phyloP scores from a whole-genome alignment of 108 stramenopile species.

The Nitzschia palea region DNA sequence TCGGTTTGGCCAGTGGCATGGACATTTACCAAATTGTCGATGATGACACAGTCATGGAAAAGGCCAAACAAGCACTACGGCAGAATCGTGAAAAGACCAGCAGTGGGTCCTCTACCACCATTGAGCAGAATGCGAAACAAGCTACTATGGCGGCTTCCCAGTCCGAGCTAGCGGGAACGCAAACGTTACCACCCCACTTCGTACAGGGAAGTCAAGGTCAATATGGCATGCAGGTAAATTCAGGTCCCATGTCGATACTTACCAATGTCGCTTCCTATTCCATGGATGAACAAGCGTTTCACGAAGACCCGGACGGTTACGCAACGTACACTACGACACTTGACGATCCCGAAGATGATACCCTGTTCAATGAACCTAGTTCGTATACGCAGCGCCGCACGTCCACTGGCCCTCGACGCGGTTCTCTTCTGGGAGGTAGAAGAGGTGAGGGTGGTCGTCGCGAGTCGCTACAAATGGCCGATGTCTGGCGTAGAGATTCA shows the following conservation, averaged over 20 bases:
- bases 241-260: neutral
- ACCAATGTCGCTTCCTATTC: neutral
- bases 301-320: conserved; percentile 7
- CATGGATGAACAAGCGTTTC: neutral
- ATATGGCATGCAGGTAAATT: neutral
- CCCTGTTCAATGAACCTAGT: conserved; percentile 3
- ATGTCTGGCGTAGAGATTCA: conserved; percentile 6
- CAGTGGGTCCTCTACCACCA: neutral
- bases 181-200: neutral
- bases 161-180: neutral
- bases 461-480: conserved; percentile 16
- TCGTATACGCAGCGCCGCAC: neutral
- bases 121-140: neutral
- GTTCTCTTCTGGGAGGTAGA: conserved; percentile 13
- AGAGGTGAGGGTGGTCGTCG: conserved; percentile 1
- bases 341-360: conserved; percentile 10
- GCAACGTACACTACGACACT: conserved; percentile 14
- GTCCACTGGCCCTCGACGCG: neutral
- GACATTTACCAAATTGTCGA: conserved; percentile 49
- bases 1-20: conserved; percentile 40
- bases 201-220: neutral
- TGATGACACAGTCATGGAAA: conserved; percentile 62
- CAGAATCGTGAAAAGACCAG: conserved; percentile 45
- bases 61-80: conserved; percentile 66
- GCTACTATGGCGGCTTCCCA: neutral